Evolutionary conservation across 495 filamentous ascomycete genomes (phyloP).

Genomic region (Penicillium coffeae): DNA sequence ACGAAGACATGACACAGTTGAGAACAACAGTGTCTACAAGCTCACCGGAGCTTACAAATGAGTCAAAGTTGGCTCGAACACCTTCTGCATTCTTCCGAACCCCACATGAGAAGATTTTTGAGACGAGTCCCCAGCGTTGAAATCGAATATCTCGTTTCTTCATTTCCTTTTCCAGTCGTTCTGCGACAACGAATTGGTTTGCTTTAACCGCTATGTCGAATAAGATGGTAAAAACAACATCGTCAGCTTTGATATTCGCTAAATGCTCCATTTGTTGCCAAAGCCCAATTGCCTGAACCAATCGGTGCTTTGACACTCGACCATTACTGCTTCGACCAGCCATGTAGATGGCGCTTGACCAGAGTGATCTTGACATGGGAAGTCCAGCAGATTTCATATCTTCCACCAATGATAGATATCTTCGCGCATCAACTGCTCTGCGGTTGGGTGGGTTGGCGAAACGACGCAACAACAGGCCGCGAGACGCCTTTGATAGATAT

Average conservation of each 20-base stretch:
- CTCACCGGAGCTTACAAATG: slow-evolving; percentile 75
- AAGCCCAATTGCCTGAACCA: slow-evolving; percentile 69
- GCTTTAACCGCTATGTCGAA: slow-evolving; percentile 86
- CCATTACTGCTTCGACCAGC: slow-evolving; percentile 61
- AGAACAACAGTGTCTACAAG: slow-evolving; percentile 84
- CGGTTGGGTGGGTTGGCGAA: slow-evolving; percentile 52
- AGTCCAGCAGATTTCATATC: slow-evolving; percentile 70
- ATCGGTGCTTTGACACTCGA: slow-evolving; percentile 57
- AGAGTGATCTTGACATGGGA: slow-evolving; percentile 61
- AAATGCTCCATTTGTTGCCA: slow-evolving; percentile 85
- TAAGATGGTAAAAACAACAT: slow-evolving; percentile 84
- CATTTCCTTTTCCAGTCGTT: slow-evolving; percentile 83
- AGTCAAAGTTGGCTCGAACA: slow-evolving; percentile 66
- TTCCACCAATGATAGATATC: slow-evolving; percentile 77
- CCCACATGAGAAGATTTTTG: slow-evolving; percentile 78
- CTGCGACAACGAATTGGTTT: slow-evolving; percentile 73
- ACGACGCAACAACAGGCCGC: slow-evolving; percentile 62
- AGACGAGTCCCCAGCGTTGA: slow-evolving; percentile 72
- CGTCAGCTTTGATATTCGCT: slow-evolving; percentile 58
- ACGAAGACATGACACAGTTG: slow-evolving; percentile 76
- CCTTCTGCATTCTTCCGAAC: slow-evolving; percentile 62
- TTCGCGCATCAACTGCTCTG: slow-evolving; percentile 50
- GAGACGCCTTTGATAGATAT: slow-evolving; percentile 53
- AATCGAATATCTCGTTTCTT: slow-evolving; percentile 55
- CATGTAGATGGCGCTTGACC: slow-evolving; percentile 80